phyloP scores from a whole-genome alignment of 805 yeast genomes.

The Lachancea lanzarotensis region DNA sequence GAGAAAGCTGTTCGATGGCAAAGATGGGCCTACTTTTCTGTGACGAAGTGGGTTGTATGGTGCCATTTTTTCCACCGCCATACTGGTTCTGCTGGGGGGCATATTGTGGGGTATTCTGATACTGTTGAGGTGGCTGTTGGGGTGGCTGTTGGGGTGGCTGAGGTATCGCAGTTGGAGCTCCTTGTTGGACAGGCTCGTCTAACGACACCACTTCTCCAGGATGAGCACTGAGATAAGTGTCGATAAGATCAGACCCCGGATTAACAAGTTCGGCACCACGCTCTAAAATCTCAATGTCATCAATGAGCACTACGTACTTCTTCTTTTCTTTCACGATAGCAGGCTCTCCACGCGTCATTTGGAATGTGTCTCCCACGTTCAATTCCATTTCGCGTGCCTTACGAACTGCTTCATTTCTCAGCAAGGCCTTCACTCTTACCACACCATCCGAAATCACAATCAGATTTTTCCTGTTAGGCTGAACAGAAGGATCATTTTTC shows the following conservation, averaged over 20 bases:
- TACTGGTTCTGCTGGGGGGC: slow-evolving; percentile 4
- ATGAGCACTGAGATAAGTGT: slow-evolving; percentile 51
- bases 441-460: slow-evolving; percentile 48
- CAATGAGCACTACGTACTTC: slow-evolving; percentile 44
- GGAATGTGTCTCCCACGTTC: slow-evolving; percentile 36
- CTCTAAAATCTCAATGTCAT: slow-evolving; percentile 39
- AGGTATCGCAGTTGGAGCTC: slow-evolving; percentile 11
- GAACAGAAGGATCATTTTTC: slow-evolving; percentile 26
- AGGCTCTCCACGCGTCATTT: slow-evolving; percentile 29
- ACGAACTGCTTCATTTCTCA: slow-evolving; percentile 44
- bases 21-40: slow-evolving; percentile 40
- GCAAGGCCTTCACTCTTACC: slow-evolving; percentile 44
- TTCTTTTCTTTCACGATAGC: slow-evolving; percentile 34
- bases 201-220: slow-evolving; percentile 40
- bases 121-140: slow-evolving; percentile 5
- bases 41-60: slow-evolving; percentile 12
- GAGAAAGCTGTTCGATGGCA: slow-evolving; percentile 83
- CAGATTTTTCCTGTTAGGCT: slow-evolving; percentile 24
- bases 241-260: slow-evolving; percentile 39
- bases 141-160: slow-evolving; percentile 14
- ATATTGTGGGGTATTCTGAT: slow-evolving; percentile 5
- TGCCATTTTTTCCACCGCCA: background rate
- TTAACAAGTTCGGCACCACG: slow-evolving; percentile 36
- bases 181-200: slow-evolving; percentile 7
- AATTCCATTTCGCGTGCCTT: slow-evolving; percentile 42